Conservation (phyloP, 1,284 basidiomycete genomes). For the Phenoliferia sp. region DNA sequence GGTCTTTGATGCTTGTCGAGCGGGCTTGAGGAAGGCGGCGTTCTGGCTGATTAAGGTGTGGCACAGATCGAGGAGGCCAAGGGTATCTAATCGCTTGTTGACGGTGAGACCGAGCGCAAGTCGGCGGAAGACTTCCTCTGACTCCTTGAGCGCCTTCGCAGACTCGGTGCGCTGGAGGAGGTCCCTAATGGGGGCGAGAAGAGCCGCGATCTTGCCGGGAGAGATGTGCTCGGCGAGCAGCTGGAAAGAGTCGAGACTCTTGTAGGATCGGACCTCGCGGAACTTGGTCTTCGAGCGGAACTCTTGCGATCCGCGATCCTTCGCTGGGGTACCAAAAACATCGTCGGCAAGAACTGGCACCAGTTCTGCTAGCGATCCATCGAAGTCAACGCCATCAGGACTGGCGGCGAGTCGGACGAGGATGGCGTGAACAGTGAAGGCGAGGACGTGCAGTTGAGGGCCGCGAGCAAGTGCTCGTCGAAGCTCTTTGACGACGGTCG, state of each 20-base stretch:
- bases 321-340: slow-evolving; percentile 88
- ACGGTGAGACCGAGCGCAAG: slow-evolving; percentile 79
- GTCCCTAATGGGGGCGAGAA: slow-evolving; percentile 75
- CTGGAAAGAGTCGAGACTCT: slow-evolving; percentile 77
- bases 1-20: slow-evolving; percentile 30
- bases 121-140: slow-evolving; percentile 82
- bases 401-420: slow-evolving; percentile 67
- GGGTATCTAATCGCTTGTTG: slow-evolving; percentile 66
- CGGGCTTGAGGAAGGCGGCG: slow-evolving; percentile 58
- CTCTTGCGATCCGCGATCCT: slow-evolving; percentile 81
- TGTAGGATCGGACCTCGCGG: slow-evolving; percentile 76
- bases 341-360: slow-evolving; percentile 84
- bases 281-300: slow-evolving; percentile 80
- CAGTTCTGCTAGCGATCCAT: slow-evolving; percentile 70
- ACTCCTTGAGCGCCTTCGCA: slow-evolving; percentile 72
- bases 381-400: slow-evolving; percentile 58
- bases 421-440: slow-evolving; percentile 76
- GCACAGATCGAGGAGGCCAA: slow-evolving; percentile 74
- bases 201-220: slow-evolving; percentile 65
- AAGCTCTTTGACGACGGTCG: slow-evolving; percentile 71
- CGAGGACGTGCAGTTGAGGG: slow-evolving; percentile 89
- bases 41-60: slow-evolving; percentile 89
- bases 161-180: slow-evolving; percentile 84
- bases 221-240: slow-evolving; percentile 72
- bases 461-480: slow-evolving; percentile 78